Base-by-base conservation (phyloP, 208 protist species). In the Leishmania tarentolae region DNA sequence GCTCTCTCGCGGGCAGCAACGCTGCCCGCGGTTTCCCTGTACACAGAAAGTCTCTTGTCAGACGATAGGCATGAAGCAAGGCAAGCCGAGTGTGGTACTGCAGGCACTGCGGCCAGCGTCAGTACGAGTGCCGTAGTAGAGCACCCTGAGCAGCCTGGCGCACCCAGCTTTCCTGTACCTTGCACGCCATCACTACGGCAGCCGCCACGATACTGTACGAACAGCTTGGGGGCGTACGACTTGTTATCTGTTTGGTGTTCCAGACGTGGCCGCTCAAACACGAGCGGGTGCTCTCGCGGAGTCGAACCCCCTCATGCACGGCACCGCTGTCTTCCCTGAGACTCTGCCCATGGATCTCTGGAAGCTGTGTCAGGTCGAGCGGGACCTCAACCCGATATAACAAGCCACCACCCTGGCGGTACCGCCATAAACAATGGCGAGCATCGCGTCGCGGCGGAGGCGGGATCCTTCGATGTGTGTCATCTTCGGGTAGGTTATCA, bases 1-100 rank as follows among this genome's bases (percentile, higher is more conserved):
- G 50, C 80, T 91, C 3, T 56, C 87, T 8, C 74, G 83, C 59
- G 56, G 83, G 17, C 76, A 86, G 70, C 87, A 90, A 70, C 69
- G 71, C 42, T 56, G 56, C 21, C 21, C 73, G 68, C 35, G 83
- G 84, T 44, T 75, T 89, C 52, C 83, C 76, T 31, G 80, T 93
- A 53, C 61, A 87, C 40, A 82, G 80, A 9, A 86, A 90, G 63
- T 75, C 86, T 31, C 81, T 81, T 6, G 86, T 89, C 15, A 83
- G n/a, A n/a, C 85, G n/a, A 79, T 89, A 17, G 66, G 79, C 11
- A 35, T 72, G 46, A 76, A 82, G 63, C 56, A 73, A 19, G 78
- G 75, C 37, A 52, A 63, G 42, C 78, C 77, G 57, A 76, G 74
- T 52, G 24, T 90, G 8, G 83, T 83, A 3, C 65, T 93, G 31